phyloP scores from a whole-genome alignment of 352 stramenopile species.

The Phytophthora multivora region DNA sequence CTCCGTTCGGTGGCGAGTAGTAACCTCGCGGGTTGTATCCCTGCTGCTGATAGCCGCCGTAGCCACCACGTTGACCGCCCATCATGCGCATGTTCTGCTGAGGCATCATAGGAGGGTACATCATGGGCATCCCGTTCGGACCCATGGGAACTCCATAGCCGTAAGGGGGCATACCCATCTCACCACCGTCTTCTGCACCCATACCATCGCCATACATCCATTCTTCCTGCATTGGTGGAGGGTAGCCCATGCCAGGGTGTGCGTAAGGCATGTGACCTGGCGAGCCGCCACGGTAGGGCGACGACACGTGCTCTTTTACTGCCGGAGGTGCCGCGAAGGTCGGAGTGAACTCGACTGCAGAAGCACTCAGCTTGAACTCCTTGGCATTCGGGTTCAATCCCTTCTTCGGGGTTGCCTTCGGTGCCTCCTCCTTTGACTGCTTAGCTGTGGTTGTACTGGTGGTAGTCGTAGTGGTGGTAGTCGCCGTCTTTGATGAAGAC shows the following conservation, averaged over 20 bases:
- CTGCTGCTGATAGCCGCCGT: constrained; percentile 61
- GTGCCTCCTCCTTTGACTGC: constrained; percentile 19
- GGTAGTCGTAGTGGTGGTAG: constrained; percentile 10
- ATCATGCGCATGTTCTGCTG: constrained; percentile 67
- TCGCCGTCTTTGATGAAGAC: constrained; percentile 13
- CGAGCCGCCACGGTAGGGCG: constrained; percentile 53
- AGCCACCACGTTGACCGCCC: constrained; percentile 43
- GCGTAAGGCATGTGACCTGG: constrained; percentile 46
- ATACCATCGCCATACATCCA: constrained; percentile 73
- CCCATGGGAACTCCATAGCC: constrained; percentile 72
- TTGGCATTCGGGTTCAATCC: constrained; percentile 84
- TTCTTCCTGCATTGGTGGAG: constrained; percentile 57
- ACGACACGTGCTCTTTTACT: constrained; percentile 37
- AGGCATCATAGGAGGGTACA: constrained; percentile 75
- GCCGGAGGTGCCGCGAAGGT: constrained; percentile 42
- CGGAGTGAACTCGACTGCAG: constrained; percentile 71
- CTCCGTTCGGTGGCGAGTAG: constrained; percentile 55
- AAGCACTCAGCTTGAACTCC: constrained; percentile 85
- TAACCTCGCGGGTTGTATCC: constrained; percentile 65
- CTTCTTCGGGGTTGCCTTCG: constrained; percentile 54
- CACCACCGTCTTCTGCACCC: constrained; percentile 46
- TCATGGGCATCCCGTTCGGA: constrained; percentile 63
- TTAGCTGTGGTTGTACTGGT: constrained; percentile 20
- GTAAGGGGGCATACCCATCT: constrained; percentile 62
- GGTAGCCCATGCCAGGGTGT: constrained; percentile 50